Percentiles rank a stretch among this genome's conserved stretches.
phyloP scores from a whole-genome alignment of 2,329 filamentous ascomycete genomes.

The Cordyceps militaris region DNA sequence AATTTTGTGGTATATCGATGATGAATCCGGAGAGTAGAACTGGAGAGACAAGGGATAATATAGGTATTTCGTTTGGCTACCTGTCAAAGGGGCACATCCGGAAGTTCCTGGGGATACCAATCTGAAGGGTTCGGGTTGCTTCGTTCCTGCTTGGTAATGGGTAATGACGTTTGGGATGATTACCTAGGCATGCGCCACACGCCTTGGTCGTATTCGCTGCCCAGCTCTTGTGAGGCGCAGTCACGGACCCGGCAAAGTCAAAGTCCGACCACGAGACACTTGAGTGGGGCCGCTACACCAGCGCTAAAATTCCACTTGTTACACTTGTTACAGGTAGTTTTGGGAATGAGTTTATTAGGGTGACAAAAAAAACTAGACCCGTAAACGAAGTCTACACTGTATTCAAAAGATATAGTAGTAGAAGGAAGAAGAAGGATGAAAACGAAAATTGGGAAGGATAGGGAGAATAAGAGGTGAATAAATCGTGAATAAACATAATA shows the following conservation, averaged over 20 bases:
- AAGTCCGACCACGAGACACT: neutral
- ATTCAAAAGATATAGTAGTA: too few species aligned
- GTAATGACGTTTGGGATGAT: conserved; percentile 15
- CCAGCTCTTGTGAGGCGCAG: neutral
- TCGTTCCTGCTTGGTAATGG: conserved; percentile 19
- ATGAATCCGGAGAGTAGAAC: neutral
- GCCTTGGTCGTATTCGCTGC: neutral
- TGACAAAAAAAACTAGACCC: too few species aligned
- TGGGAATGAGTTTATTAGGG: too few species aligned
- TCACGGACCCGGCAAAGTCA: neutral
- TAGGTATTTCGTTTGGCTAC: neutral
- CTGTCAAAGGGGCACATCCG: neutral
- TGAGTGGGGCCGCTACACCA: too few species aligned
- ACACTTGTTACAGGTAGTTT: too few species aligned
- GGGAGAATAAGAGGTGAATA: too few species aligned
- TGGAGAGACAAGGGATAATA: neutral
- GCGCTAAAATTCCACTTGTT: too few species aligned
- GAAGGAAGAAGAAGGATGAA: too few species aligned
- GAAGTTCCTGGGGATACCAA: neutral
- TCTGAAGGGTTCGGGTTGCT: conserved; percentile 4
- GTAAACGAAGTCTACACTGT: too few species aligned
- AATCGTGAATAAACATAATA: too few species aligned
- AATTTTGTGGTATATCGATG: neutral
- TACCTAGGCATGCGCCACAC: conserved; percentile 1
- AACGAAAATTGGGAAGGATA: too few species aligned